Conservation (phyloP, 2,329 filamentous ascomycete species). For the Cytospora mali region DNA sequence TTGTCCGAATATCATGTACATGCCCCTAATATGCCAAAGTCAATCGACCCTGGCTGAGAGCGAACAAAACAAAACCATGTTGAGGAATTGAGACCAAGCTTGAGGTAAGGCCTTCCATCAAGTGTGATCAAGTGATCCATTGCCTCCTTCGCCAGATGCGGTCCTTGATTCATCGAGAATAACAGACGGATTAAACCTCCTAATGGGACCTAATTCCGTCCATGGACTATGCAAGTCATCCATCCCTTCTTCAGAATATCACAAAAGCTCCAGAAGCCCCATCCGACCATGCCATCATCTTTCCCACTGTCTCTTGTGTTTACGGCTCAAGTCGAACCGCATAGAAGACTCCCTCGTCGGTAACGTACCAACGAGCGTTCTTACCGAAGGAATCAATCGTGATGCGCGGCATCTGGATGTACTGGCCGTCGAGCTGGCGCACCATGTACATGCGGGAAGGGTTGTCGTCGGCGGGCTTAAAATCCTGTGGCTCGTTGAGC, state of each 20-base stretch:
- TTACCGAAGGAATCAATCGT: constrained; percentile 59
- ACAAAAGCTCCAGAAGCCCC: not conserved
- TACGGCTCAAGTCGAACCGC: constrained; percentile 53
- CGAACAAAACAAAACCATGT: not conserved
- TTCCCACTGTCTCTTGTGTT: not conserved
- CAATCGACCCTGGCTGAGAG: not conserved
- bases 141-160: constrained; percentile 1
- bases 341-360: constrained; percentile 61
- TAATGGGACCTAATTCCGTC: not conserved
- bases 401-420: constrained; percentile 60
- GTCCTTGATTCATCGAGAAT: constrained; percentile 1
- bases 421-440: constrained; percentile 62
- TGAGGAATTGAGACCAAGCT: not conserved
- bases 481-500: constrained; percentile 61
- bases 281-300: not conserved
- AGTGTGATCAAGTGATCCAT: constrained; percentile 4
- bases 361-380: constrained; percentile 62
- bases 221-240: not conserved
- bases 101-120: not conserved
- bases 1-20: constrained; percentile 1
- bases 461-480: constrained; percentile 64
- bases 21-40: not conserved
- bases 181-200: not conserved
- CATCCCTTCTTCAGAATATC: not conserved
- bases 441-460: constrained; percentile 63